A percentile compares a stretch with the other conserved stretches of the same genome.
phyloP scores from a whole-genome alignment of 1,284 basidiomycete genomes.

The Ceratobasidium sp. region DNA sequence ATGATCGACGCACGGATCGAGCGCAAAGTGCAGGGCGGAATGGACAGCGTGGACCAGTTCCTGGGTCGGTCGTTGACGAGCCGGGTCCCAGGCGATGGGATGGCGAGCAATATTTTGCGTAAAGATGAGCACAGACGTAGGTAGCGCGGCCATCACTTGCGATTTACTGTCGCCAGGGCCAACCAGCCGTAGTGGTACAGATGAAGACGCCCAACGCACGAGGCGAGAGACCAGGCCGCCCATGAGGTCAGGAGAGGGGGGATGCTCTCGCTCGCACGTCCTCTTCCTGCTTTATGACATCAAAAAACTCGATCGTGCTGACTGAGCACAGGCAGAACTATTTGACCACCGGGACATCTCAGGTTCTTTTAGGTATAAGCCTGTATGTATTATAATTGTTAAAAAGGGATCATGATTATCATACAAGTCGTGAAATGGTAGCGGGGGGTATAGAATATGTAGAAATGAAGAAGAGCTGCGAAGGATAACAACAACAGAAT shows the following conservation, averaged over 20 bases:
- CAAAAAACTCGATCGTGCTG: background rate
- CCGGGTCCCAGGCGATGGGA: conserved; percentile 43
- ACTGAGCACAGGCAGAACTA: conserved; percentile 18
- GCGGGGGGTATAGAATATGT: conserved; percentile 12
- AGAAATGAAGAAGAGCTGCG: no score
- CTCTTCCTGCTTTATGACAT: background rate
- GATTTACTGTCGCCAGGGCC: background rate
- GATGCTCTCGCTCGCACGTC: background rate
- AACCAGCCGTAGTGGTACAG: conserved; percentile 3
- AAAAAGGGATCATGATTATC: background rate
- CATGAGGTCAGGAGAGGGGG: conserved; percentile 3
- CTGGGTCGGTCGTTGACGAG: conserved; percentile 39
- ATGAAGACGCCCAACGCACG: background rate
- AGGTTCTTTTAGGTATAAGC: background rate
- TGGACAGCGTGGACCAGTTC: conserved; percentile 43
- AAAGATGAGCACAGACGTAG: conserved; percentile 41
- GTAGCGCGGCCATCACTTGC: background rate
- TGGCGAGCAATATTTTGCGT: conserved; percentile 44
- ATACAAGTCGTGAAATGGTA: conserved; percentile 5
- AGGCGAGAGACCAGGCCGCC: conserved; percentile 30
- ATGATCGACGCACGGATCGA: conserved; percentile 43
- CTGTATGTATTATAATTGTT: conserved; percentile 1
- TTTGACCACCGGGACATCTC: background rate
- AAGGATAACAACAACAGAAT: no score
- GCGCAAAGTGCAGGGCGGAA: conserved; percentile 42